Base-by-base conservation (phyloP, 495 filamentous ascomycete species). In the Aspergillus olivimuriae region DNA sequence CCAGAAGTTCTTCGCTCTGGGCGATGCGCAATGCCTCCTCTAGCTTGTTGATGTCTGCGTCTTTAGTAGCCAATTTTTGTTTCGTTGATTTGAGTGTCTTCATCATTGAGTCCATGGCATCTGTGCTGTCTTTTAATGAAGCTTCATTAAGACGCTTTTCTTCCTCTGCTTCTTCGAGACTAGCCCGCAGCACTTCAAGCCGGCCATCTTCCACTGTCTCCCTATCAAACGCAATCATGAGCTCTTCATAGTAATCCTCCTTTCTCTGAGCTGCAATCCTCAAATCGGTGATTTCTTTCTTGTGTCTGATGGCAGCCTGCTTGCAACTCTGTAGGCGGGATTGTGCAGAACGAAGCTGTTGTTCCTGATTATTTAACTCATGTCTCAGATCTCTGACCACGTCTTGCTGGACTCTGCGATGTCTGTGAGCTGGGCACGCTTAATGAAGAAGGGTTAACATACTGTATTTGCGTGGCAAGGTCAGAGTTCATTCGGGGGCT, bases 401-500 rank as follows among this genome's bases (percentile, higher is more conserved):
- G 22, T 72, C 65, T 23, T 57, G 59, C 52, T 78, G 73, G 34
- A 66, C 51, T 16, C 71, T 77, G 35, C 3, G 48, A 39, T 18
- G 20, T 28, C n/a, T 37, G 9, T 14, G 34, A 12, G 32, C 11
- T 19, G 5, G 23, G 5, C 8, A 32, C 2, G 23, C 12, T 1
- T 2, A 14, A 28, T 6, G 12, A 11, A 15, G 17, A 18, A 30
- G 18, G 7, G 8, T 33, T 36, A 66, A 32, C n/a, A n/a, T 72
- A 77, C 64, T 64, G 69, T 30, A 85, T 74, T 61, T 87, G 85
- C 16, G 75, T 75, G 30, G 78, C 82, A 6, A 79, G 65, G 53
- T 95, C 86, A 0, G 87, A 84, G 61, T 84, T 84, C 81, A 97
- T 94, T 7, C 88, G 79, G 18, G 81, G 68, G n/a, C 52, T 60